A percentile compares a stretch with the other conserved stretches of the same genome.
Conservation (phyloP, 345 rosid species). For the Turnera subulata region DNA sequence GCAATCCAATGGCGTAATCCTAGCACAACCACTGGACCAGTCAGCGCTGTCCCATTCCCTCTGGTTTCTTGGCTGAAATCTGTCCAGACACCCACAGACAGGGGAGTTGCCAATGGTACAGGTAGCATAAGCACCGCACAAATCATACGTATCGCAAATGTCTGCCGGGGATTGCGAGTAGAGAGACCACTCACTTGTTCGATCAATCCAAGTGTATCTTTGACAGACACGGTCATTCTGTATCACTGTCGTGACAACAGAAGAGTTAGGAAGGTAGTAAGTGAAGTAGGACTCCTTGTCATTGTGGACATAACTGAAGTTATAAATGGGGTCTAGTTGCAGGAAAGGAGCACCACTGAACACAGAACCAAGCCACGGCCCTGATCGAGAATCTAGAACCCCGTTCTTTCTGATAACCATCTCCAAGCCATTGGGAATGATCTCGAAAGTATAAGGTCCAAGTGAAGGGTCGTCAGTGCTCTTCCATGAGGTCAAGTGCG, state of each 20-base stretch:
- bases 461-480: conserved; percentile 4
- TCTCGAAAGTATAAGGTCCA: not conserved
- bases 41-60: not conserved
- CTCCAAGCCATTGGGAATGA: not conserved
- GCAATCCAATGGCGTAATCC: conserved; percentile 7
- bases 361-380: not conserved
- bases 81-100: not conserved
- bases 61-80: not conserved
- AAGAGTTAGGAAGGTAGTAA: not conserved
- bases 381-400: conserved; percentile 1
- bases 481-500: not conserved
- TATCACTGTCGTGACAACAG: conserved; percentile 1
- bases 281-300: conserved; percentile 3
- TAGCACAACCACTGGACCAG: conserved; percentile 3
- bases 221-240: not conserved
- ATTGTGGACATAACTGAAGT: not conserved
- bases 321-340: not conserved
- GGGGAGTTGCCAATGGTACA: conserved; percentile 2
- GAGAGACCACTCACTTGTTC: not conserved
- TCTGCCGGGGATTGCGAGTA: conserved; percentile 1
- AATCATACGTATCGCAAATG: conserved; percentile 1
- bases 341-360: conserved; percentile 4
- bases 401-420: not conserved
- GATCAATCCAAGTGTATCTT: not conserved
- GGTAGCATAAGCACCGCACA: conserved; percentile 7